Percentiles rank a stretch among this genome's conserved stretches.
These are phyloP conservation scores for Mortierella sp. DNA, from an alignment of 371 early-diverging fungal species.

Conservation along the genomic window DNA sequence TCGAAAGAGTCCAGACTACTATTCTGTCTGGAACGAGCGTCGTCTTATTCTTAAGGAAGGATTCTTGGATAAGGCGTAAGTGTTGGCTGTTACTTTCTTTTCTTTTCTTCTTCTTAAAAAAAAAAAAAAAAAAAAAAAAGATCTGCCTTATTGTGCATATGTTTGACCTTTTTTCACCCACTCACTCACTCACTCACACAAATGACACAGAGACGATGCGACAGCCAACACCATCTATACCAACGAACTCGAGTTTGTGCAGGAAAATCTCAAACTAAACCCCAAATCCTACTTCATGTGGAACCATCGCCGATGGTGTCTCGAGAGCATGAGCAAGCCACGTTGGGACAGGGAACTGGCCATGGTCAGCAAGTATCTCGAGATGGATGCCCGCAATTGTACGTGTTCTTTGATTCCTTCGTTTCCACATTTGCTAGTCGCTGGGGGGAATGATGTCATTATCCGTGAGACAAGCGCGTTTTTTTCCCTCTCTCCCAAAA, in stretches of 20 bases:
- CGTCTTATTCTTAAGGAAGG: constrained; percentile 68
- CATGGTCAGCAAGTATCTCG: constrained; percentile 80
- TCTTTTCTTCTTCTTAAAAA: constrained; percentile 5
- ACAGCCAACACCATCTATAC: constrained; percentile 49
- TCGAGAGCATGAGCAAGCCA: constrained; percentile 77
- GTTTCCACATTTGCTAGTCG: neutral
- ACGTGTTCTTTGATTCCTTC: constrained; percentile 44
- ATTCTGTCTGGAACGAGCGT: constrained; percentile 93
- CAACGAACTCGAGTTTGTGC: constrained; percentile 73
- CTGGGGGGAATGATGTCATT: constrained; percentile 15
- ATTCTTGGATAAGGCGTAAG: constrained; percentile 52
- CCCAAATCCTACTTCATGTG: constrained; percentile 95
- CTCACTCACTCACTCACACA: neutral
- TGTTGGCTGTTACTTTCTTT: neutral
- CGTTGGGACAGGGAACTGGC: constrained; percentile 84
- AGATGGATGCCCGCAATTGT: constrained; percentile 93
- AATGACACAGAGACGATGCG: constrained; percentile 46
- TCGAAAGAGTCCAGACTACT: constrained; percentile 85
- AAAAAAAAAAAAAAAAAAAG: constrained; percentile 6
- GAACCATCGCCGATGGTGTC: constrained; percentile 94
- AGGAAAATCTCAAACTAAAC: constrained; percentile 71
- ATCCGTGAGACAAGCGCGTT: constrained; percentile 2
- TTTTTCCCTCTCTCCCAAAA: neutral
- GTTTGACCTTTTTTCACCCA: neutral
- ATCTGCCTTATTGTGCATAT: too few relatives aligned